Conservation (phyloP, 2,329 filamentous ascomycete genomes). For the Fusarium algeriense region DNA sequence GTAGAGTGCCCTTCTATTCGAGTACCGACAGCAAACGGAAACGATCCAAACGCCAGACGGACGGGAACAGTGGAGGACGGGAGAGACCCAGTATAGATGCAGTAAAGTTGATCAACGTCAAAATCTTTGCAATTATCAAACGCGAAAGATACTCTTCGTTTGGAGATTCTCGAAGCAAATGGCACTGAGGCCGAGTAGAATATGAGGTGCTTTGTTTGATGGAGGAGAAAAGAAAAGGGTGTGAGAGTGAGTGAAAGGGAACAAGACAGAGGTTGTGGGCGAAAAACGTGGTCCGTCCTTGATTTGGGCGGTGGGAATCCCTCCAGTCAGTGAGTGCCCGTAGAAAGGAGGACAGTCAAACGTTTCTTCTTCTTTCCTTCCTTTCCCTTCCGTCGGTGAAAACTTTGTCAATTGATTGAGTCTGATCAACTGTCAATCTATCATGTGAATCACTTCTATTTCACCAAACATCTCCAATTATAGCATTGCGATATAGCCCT, state of each 20-base stretch:
- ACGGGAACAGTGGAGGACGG: slow-evolving; percentile 35
- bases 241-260: slow-evolving; percentile 36
- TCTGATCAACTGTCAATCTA: neutral
- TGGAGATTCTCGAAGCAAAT: slow-evolving; percentile 1
- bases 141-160: slow-evolving; percentile 1
- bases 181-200: slow-evolving; percentile 22
- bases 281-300: slow-evolving; percentile 42
- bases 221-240: slow-evolving; percentile 18
- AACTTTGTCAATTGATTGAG: slow-evolving; percentile 8
- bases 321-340: slow-evolving; percentile 1
- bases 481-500: neutral
- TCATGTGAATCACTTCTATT: neutral
- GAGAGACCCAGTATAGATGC: slow-evolving; percentile 26
- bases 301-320: slow-evolving; percentile 37
- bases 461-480: neutral
- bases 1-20: slow-evolving; percentile 22
- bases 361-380: slow-evolving; percentile 28
- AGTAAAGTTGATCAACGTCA: slow-evolving; percentile 11
- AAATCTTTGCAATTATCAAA: slow-evolving; percentile 10
- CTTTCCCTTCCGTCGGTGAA: slow-evolving; percentile 5
- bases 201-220: slow-evolving; percentile 18
- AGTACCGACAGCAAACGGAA: slow-evolving; percentile 38
- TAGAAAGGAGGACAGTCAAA: slow-evolving; percentile 30
- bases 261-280: slow-evolving; percentile 37
- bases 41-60: slow-evolving; percentile 30